These are phyloP conservation scores for Russula ochroleuca DNA, from an alignment of 768 basidiomycete genomes.

Conservation along the genomic window DNA sequence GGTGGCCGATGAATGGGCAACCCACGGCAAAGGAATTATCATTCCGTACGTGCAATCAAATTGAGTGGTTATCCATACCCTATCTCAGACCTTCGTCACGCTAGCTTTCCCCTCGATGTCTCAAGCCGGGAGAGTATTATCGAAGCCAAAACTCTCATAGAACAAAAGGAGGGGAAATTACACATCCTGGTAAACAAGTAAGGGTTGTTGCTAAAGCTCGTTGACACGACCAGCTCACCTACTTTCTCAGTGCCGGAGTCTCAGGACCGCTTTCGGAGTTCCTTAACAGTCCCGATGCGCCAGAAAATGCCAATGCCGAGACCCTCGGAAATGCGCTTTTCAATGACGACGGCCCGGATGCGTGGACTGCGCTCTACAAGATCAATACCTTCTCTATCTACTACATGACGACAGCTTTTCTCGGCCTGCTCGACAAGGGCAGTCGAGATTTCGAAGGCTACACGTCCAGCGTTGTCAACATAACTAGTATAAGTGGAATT, in stretches of 20 bases:
- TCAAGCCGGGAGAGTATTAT: slow-evolving; percentile 65
- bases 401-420: slow-evolving; percentile 72
- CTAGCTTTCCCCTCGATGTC: slow-evolving; percentile 64
- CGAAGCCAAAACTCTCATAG: slow-evolving; percentile 48
- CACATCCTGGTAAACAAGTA: slow-evolving; percentile 85
- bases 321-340: slow-evolving; percentile 68
- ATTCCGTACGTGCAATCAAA: slow-evolving; percentile 47
- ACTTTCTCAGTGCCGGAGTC: slow-evolving; percentile 61
- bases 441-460: slow-evolving; percentile 54
- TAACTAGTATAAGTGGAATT: slow-evolving; percentile 71
- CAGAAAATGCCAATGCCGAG: slow-evolving; percentile 58
- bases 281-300: slow-evolving; percentile 51
- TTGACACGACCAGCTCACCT: neutral
- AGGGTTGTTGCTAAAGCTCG: slow-evolving; percentile 26
- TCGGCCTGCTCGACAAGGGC: slow-evolving; percentile 70
- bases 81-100: neutral
- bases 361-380: slow-evolving; percentile 57
- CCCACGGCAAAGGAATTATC: slow-evolving; percentile 43
- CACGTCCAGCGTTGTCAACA: slow-evolving; percentile 68
- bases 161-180: slow-evolving; percentile 60
- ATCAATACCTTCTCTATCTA: slow-evolving; percentile 75
- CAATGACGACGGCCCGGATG: slow-evolving; percentile 56
- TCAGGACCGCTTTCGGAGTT: slow-evolving; percentile 58
- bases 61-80: neutral
- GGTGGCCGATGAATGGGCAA: slow-evolving; percentile 44